These are phyloP conservation scores for Claviceps africana DNA, from an alignment of 2,329 filamentous ascomycete species.

Conservation along the genomic window DNA sequence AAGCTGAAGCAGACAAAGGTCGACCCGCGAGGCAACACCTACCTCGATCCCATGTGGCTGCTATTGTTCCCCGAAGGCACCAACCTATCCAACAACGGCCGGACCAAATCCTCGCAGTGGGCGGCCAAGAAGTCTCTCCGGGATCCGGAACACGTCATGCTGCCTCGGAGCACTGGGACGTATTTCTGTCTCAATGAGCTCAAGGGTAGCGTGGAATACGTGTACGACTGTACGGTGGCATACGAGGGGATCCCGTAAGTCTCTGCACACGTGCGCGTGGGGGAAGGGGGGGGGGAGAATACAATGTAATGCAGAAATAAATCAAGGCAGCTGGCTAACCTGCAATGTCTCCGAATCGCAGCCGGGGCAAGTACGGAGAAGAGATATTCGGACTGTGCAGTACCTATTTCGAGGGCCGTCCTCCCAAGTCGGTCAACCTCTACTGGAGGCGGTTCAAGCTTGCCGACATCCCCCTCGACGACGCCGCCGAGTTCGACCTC, in stretches of 20 bases:
- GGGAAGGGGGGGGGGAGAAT: too few relatives aligned
- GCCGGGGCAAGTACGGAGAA: constrained; percentile 73
- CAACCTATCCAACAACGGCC: constrained; percentile 58
- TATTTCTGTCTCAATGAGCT: constrained; percentile 69
- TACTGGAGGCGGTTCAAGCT: constrained; percentile 83
- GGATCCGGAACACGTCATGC: constrained; percentile 59
- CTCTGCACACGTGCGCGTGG: too few relatives aligned
- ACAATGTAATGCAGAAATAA: too few relatives aligned
- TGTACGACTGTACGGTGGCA: constrained; percentile 88
- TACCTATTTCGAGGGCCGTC: constrained; percentile 76
- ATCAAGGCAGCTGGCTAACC: too few relatives aligned
- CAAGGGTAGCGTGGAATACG: constrained; percentile 59
- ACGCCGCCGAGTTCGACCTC: constrained; percentile 58
- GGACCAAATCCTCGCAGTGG: constrained; percentile 59
- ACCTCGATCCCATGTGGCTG: constrained; percentile 75
- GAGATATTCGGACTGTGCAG: constrained; percentile 76
- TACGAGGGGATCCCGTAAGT: constrained; percentile 89
- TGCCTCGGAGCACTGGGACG: constrained; percentile 69
- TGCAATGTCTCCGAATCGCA: too few relatives aligned
- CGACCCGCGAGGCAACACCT: constrained; percentile 38
- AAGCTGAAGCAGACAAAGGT: constrained; percentile 48
- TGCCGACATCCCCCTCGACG: constrained; percentile 65
- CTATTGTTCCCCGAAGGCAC: constrained; percentile 81
- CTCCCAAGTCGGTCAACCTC: constrained; percentile 92
- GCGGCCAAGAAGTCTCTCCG: constrained; percentile 60